These are phyloP conservation scores for Talaromyces verruculosus DNA, from an alignment of 2,329 filamentous ascomycete genomes.

Conservation along the genomic window DNA sequence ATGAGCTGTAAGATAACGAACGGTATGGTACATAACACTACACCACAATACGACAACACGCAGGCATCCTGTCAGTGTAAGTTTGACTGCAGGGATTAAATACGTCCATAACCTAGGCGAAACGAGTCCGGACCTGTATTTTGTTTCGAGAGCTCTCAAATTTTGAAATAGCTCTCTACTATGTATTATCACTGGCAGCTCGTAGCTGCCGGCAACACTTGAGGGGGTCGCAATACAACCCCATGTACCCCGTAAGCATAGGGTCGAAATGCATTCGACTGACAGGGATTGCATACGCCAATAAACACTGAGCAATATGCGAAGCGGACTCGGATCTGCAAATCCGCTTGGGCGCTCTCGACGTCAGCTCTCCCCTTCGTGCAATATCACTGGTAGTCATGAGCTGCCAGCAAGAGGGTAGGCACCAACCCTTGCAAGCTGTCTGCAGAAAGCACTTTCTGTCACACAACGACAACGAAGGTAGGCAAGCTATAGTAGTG, in stretches of 20 bases:
- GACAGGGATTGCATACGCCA: neutral
- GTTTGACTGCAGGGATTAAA: neutral
- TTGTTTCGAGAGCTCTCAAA: neutral
- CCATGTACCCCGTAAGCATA: neutral
- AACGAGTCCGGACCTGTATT: neutral
- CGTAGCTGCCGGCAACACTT: neutral
- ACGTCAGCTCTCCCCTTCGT: neutral
- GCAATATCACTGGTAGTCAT: neutral
- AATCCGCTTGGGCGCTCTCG: neutral
- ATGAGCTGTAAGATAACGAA: neutral
- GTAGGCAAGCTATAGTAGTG: neutral
- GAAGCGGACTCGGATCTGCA: neutral
- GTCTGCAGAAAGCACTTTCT: neutral
- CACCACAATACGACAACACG: neutral
- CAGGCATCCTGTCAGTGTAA: neutral
- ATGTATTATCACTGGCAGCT: neutral
- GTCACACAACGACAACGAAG: neutral
- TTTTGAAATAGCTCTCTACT: no score
- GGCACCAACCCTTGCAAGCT: neutral
- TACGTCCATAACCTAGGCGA: neutral
- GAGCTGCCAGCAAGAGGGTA: neutral
- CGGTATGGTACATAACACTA: neutral
- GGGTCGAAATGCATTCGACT: neutral
- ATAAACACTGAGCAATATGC: neutral
- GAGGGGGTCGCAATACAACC: neutral